Evolutionary conservation across 768 basidiomycete genomes (phyloP).

Genomic region (Leccinum incarnatum): DNA sequence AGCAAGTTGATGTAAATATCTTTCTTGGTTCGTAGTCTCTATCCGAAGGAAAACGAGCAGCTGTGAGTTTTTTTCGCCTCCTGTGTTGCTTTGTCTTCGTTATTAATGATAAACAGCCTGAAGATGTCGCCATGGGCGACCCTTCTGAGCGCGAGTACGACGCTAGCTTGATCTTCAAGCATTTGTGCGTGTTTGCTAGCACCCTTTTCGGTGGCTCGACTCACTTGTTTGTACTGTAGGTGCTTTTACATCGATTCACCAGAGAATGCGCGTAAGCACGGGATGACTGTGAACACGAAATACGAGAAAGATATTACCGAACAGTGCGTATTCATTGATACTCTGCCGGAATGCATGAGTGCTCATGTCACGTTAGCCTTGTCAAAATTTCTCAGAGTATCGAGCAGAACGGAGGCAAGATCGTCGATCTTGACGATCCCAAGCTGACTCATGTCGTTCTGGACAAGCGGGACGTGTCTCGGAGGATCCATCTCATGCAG

Average conservation of each 20-base stretch:
- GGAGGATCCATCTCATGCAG: slow-evolving; percentile 67
- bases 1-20: not conserved
- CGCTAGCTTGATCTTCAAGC: slow-evolving; percentile 72
- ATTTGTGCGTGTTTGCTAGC: slow-evolving; percentile 54
- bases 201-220: not conserved
- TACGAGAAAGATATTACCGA: slow-evolving; percentile 49
- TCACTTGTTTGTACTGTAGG: slow-evolving; percentile 36
- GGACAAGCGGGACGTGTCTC: slow-evolving; percentile 77
- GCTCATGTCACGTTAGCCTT: slow-evolving; percentile 45
- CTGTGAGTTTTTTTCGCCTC: not conserved
- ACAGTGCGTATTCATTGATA: slow-evolving; percentile 41
- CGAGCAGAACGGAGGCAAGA: slow-evolving; percentile 64
- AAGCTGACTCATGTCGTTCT: slow-evolving; percentile 85
- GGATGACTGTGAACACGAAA: slow-evolving; percentile 55
- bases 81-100: not conserved
- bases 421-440: slow-evolving; percentile 67
- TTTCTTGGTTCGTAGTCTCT: slow-evolving; percentile 7
- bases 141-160: slow-evolving; percentile 76
- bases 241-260: slow-evolving; percentile 89
- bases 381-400: slow-evolving; percentile 50
- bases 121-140: slow-evolving; percentile 69
- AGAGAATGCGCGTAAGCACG: slow-evolving; percentile 64
- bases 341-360: not conserved
- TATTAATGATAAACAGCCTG: slow-evolving; percentile 5
- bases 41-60: slow-evolving; percentile 1